A percentile compares a stretch with the other conserved stretches of the same genome.
Evolutionary conservation across 148 eudicot species (phyloP).

Genomic region (Fallopia convolvulus): DNA sequence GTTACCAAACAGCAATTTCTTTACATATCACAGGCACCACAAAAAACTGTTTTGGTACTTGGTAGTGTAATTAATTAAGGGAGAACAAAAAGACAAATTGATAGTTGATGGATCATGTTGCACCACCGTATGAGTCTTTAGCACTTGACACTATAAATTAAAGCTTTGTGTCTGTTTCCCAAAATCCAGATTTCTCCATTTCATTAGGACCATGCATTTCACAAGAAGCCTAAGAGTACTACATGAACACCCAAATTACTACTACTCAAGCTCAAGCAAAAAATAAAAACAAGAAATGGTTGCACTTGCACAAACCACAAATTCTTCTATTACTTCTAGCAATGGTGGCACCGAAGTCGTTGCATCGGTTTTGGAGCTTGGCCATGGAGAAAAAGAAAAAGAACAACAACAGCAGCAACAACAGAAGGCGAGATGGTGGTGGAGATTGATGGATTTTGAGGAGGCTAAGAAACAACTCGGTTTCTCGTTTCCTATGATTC

Average conservation of each 20-base stretch:
- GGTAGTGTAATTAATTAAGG: neutral
- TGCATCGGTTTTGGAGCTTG: neutral
- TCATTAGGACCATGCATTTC: neutral
- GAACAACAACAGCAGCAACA: neutral
- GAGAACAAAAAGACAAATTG: neutral
- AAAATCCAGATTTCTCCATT: neutral
- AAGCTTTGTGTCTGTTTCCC: neutral
- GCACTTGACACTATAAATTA: neutral
- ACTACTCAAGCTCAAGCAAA: slow-evolving; percentile 9
- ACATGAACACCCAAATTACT: neutral
- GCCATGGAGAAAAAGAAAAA: neutral
- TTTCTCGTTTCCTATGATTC: slow-evolving; percentile 66
- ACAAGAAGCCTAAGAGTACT: neutral
- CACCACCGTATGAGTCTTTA: neutral
- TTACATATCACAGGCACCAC: neutral
- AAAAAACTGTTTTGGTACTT: neutral
- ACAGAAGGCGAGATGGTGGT: slow-evolving; percentile 19
- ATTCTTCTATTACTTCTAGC: neutral
- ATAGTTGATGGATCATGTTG: neutral
- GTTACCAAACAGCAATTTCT: neutral
- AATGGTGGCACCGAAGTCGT: neutral
- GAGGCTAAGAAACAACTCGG: slow-evolving; percentile 54
- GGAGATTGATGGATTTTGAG: slow-evolving; percentile 32
- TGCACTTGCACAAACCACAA: neutral
- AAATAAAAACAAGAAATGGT: neutral